A percentile compares a stretch with the other conserved stretches of the same genome.
Evolutionary conservation across 2,329 filamentous ascomycete species (phyloP).

Genomic region (Ophiocordyceps camponoti-floridani): DNA sequence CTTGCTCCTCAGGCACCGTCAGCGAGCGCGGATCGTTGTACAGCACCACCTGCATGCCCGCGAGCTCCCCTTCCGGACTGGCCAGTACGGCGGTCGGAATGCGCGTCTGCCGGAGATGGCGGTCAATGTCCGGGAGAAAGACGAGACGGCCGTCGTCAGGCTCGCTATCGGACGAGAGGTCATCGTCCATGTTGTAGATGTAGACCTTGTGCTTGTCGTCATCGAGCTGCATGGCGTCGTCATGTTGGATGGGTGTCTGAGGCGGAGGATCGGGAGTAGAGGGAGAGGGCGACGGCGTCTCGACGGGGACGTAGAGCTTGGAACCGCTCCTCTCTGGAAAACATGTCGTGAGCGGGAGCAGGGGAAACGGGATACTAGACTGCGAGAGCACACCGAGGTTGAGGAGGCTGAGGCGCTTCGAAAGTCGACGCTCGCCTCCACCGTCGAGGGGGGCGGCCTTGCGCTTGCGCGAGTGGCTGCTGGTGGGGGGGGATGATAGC

Average conservation of each 20-base stretch:
- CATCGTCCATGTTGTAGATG: conserved; percentile 78
- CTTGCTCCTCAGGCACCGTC: conserved; percentile 54
- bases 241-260: conserved; percentile 4
- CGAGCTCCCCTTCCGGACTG: conserved; percentile 34
- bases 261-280: too few relatives aligned
- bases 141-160: conserved; percentile 41
- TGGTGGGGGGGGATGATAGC: conserved; percentile 6
- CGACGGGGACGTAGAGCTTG: conserved; percentile 49
- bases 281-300: conserved; percentile 18
- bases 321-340: conserved; percentile 38
- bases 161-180: conserved; percentile 37
- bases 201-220: conserved; percentile 77
- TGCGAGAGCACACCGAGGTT: conserved; percentile 49
- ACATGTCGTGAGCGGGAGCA: background rate
- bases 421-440: conserved; percentile 52
- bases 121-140: conserved; percentile 75
- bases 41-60: conserved; percentile 59
- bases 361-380: background rate
- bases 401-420: conserved; percentile 67
- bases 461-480: conserved; percentile 26
- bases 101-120: conserved; percentile 55
- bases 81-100: conserved; percentile 47
- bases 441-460: conserved; percentile 36
- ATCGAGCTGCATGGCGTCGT: conserved; percentile 60
- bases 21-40: conserved; percentile 67